phyloP scores from a whole-genome alignment of 495 filamentous ascomycete genomes.

The Tuber microsphaerosporum region DNA sequence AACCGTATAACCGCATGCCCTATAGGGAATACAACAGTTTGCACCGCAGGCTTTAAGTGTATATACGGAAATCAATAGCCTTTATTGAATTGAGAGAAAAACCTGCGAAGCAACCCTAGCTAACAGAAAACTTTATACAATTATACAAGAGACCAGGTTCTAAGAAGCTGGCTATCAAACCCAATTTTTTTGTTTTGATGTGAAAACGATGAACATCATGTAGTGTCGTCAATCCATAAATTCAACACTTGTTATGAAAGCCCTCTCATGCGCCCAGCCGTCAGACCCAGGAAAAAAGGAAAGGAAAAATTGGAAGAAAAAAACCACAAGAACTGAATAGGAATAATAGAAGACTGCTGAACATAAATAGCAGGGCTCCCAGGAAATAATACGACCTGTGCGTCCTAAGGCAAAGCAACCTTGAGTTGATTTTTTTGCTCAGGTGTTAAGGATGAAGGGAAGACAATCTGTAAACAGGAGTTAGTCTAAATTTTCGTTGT shows the following conservation, averaged over 20 bases:
- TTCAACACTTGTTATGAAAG: constrained; percentile 9
- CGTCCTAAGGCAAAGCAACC: constrained; percentile 56
- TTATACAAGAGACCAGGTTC: constrained; percentile 1
- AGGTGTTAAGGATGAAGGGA: constrained; percentile 66
- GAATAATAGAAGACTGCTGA: constrained; percentile 7
- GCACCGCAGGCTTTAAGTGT: background rate
- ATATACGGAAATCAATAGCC: background rate
- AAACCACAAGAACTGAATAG: constrained; percentile 3
- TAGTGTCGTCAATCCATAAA: constrained; percentile 8
- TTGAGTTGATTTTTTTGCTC: constrained; percentile 70
- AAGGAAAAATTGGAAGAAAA: background rate
- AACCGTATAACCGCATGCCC: no score
- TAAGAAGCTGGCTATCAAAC: background rate
- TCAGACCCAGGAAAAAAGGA: constrained; percentile 16
- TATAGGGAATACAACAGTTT: background rate
- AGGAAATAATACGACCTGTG: constrained; percentile 9
- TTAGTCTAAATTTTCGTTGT: background rate
- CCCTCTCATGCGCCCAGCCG: constrained; percentile 32
- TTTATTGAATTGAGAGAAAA: background rate
- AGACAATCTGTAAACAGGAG: constrained; percentile 43
- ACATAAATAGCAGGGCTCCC: background rate
- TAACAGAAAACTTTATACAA: constrained; percentile 1
- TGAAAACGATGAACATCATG: background rate
- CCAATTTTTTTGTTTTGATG: background rate
- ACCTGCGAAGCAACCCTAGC: background rate